phyloP scores from a whole-genome alignment of 148 eudicot species.

The Silene uniflora region DNA sequence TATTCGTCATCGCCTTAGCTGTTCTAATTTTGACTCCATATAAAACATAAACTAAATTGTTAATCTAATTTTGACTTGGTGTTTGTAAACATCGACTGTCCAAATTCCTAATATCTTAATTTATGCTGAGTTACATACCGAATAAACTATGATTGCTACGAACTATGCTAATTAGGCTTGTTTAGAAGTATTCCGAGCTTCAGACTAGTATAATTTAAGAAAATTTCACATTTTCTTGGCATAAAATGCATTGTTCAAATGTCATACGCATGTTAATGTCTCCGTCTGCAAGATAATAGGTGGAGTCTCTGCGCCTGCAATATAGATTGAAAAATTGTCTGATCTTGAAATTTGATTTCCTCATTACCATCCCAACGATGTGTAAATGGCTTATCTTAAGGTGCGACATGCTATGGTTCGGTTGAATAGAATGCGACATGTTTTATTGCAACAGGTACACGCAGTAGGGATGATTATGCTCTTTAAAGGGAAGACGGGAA shows the following conservation, averaged over 20 bases:
- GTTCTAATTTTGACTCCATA: too few relatives aligned
- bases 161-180: too few relatives aligned
- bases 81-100: neutral
- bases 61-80: neutral
- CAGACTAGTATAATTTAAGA: too few relatives aligned
- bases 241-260: too few relatives aligned
- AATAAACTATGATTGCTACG: too few relatives aligned
- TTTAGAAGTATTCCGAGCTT: too few relatives aligned
- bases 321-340: too few relatives aligned
- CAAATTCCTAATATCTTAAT: neutral
- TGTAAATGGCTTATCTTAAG: neutral
- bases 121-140: neutral
- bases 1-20: constrained; percentile 42
- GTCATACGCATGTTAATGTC: too few relatives aligned
- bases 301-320: too few relatives aligned
- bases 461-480: constrained; percentile 53
- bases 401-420: neutral
- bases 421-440: neutral
- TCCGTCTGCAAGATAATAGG: too few relatives aligned
- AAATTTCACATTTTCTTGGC: too few relatives aligned
- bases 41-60: too few relatives aligned
- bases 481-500: constrained; percentile 52
- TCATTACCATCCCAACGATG: neutral
- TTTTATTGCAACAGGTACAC: constrained; percentile 37
- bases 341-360: neutral